These are phyloP conservation scores for Xylaria scruposa DNA, from an alignment of 495 filamentous ascomycete genomes.

Conservation along the genomic window DNA sequence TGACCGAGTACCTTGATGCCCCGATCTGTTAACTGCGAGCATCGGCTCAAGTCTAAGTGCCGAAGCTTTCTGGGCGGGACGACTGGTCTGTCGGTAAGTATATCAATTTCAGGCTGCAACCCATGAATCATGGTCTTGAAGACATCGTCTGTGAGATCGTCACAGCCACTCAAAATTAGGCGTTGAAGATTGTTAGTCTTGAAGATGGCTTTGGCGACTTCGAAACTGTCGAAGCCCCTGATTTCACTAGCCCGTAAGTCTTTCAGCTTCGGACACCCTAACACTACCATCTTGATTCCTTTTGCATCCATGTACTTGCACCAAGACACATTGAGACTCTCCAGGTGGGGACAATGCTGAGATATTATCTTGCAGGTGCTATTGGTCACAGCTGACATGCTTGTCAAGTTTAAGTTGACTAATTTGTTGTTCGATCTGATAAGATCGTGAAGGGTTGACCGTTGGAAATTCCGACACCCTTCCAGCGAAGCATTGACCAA, in stretches of 20 bases:
- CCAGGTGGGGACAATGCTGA: conserved; percentile 78
- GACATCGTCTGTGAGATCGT: conserved; percentile 73
- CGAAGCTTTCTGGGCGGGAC: conserved; percentile 81
- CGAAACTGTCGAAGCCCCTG: conserved; percentile 73
- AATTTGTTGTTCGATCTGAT: conserved; percentile 78
- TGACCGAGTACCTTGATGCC: conserved; percentile 71
- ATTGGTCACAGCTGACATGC: conserved; percentile 80
- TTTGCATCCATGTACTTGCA: conserved; percentile 83
- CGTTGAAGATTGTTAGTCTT: conserved; percentile 80
- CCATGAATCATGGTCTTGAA: conserved; percentile 78
- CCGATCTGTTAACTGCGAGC: conserved; percentile 70
- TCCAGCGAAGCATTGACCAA: conserved; percentile 86
- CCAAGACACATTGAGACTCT: conserved; percentile 89
- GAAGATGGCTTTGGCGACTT: conserved; percentile 75
- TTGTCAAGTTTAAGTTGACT: conserved; percentile 82
- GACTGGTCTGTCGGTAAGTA: conserved; percentile 74
- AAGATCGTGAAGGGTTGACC: conserved; percentile 77
- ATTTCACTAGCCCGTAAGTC: conserved; percentile 88
- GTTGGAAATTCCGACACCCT: conserved; percentile 82
- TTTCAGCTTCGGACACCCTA: conserved; percentile 72
- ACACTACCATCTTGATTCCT: conserved; percentile 76
- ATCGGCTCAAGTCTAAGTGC: conserved; percentile 85
- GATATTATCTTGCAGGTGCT: conserved; percentile 87
- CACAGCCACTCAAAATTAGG: conserved; percentile 77
- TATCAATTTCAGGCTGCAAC: conserved; percentile 72